Percentiles rank a stretch among this genome's conserved stretches.
Conservation (phyloP, 257 asterid genomes). For the Fraxinus quadrangulata region DNA sequence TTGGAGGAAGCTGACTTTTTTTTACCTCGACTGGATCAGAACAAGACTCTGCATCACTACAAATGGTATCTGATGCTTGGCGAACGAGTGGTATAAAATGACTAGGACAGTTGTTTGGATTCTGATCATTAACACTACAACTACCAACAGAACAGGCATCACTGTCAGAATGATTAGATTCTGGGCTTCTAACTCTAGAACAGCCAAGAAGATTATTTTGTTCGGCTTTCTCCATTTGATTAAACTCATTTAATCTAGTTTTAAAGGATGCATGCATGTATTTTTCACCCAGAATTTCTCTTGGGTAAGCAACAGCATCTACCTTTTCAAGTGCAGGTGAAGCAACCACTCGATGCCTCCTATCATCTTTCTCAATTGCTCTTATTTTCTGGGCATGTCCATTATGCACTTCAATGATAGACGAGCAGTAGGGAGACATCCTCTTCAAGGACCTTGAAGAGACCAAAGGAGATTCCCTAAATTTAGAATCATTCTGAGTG, state of each 20-base stretch:
- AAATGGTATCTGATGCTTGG: constrained; percentile 43
- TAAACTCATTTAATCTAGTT: constrained; percentile 44
- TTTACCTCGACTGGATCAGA: constrained; percentile 45
- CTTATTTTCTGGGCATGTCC: constrained; percentile 41
- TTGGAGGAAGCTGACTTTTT: constrained; percentile 43
- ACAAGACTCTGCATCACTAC: constrained; percentile 72
- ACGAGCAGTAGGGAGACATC: constrained; percentile 46
- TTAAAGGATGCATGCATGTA: constrained; percentile 52
- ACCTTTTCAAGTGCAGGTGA: constrained; percentile 52
- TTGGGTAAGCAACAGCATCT: constrained; percentile 69
- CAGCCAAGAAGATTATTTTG: constrained; percentile 35
- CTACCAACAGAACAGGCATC: constrained; percentile 83
- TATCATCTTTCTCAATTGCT: constrained; percentile 50
- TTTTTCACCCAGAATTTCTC: constrained; percentile 50
- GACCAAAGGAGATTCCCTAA: constrained; percentile 39
- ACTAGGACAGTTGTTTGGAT: constrained; percentile 38
- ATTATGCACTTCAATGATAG: constrained; percentile 45
- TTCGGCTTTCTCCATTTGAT: constrained; percentile 42
- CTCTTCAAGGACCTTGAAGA: constrained; percentile 60
- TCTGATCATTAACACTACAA: constrained; percentile 58
- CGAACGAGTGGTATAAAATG: constrained; percentile 32
- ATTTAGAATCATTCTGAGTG: constrained; percentile 23
- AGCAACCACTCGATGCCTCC: constrained; percentile 35
- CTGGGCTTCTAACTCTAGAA: constrained; percentile 38
- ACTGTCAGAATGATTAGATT: constrained; percentile 46